These are phyloP conservation scores for Lasiosphaeria ovina DNA, from an alignment of 495 filamentous ascomycete genomes.

Conservation along the genomic window DNA sequence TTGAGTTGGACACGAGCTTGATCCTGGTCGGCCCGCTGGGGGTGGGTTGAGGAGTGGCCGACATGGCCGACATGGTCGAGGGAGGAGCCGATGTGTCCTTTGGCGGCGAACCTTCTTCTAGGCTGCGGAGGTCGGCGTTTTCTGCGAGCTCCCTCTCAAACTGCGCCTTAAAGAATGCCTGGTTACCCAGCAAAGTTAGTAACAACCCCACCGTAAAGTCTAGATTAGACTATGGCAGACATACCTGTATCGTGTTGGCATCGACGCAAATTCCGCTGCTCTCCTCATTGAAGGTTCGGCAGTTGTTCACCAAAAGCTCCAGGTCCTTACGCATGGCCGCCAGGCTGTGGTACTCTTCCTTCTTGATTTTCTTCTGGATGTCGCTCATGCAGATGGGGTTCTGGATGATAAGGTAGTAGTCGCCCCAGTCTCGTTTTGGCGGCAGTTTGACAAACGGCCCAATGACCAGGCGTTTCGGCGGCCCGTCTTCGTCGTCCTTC, in stretches of 20 bases:
- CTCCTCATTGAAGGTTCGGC: conserved; percentile 93
- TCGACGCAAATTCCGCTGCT: conserved; percentile 86
- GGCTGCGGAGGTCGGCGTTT: conserved; percentile 71
- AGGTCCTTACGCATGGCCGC: conserved; percentile 80
- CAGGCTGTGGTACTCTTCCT: conserved; percentile 80
- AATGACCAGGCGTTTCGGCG: conserved; percentile 70
- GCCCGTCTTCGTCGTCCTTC: conserved; percentile 37
- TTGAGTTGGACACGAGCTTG: conserved; percentile 57
- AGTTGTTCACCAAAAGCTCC: conserved; percentile 80
- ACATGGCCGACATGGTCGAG: conserved; percentile 62
- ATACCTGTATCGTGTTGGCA: conserved; percentile 88
- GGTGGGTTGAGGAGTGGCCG: conserved; percentile 67
- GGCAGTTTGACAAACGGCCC: conserved; percentile 92
- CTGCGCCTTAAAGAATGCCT: conserved; percentile 66
- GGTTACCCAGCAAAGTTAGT: conserved; percentile 7
- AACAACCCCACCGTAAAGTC: neutral
- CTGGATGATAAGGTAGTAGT: conserved; percentile 91
- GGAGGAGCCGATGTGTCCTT: conserved; percentile 66
- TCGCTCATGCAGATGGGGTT: conserved; percentile 91
- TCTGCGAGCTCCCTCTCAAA: conserved; percentile 67
- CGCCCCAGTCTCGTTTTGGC: conserved; percentile 79
- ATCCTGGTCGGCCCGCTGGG: conserved; percentile 43
- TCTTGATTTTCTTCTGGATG: conserved; percentile 91
- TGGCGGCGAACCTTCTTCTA: conserved; percentile 53
- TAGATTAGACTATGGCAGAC: neutral